Evolutionary conservation across 306 rosid genomes (phyloP), one percentile per base, ranked within the genome.

Genomic region (Quercus parvula): DNA sequence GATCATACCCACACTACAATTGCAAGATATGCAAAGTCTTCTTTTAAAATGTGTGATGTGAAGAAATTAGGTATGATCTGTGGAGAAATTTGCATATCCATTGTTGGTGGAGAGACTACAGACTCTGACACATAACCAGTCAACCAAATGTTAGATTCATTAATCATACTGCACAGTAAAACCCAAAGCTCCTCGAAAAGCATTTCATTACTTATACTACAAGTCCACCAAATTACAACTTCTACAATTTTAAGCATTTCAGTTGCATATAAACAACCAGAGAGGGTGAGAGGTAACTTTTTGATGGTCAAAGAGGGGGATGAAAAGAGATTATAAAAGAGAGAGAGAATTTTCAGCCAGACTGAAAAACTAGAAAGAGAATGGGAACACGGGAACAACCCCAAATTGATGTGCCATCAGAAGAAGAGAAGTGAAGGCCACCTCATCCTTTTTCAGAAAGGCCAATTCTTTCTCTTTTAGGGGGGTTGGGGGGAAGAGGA

Each of bases 71-170:
- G 46, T 7, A 41, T 41, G 46, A 41, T 41, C 46, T 41, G 11
- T 8, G 46, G 46, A 41, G 12, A 8, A 10, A 35, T 33, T 49
- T 19, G n/a, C 25, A 33, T 46, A 10, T 68, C 38, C 52, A 20
- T 33, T 68, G 54, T 19, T 35, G 17, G 6, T 33, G n/a, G 72
- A 67, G 22, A 67, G 70, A n/a, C 27, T 67, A 35, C 52, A 67
- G n/a, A 35, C n/a, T 67, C 9, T 2, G 72, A 33, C 51, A 67
- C 27, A 66, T 5, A 33, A 35, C 98, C 97, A 68, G 88, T 78
- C 85, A 94, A 81, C 88, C 89, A 83, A 83, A 91, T 97, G 49
- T 89, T 87, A 70, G 83, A 84, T 61, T 91, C 98, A 41, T n/a
- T 3, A 24, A 22, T 18, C 51, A 68, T 11, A 67, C 38, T 56